Evolutionary conservation across 2,329 filamentous ascomycete species (phyloP), one percentile per base, ranked within the genome.

Genomic region (Calonectria multiphialidica): DNA sequence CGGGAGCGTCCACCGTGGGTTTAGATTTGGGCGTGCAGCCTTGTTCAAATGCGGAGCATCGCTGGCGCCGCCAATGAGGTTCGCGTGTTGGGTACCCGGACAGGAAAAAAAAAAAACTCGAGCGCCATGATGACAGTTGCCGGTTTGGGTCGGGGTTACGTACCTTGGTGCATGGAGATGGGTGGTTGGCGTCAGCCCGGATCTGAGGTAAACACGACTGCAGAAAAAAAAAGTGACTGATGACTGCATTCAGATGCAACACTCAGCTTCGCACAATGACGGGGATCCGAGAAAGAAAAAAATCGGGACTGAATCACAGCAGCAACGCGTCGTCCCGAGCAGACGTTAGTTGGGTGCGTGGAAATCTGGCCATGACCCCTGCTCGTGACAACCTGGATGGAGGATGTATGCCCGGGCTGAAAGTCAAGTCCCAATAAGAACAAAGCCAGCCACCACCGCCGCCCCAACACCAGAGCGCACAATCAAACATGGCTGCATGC

Each of bases 1-100:
- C 77, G 77, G 77, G 72, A 77, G 74, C 77, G 68, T 68, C 77
- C 74, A 79, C 69, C 68, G 71, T 59, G 68, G 55, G 53, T 59
- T 73, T 70, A 74, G 64, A 67, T 68, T 72, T 72, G 59, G 64
- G 28, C 45, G 72, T 59, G 64, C 62, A 74, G 75, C 68, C 65
- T 71, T 59, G 71, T 53, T 35, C 62, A 73, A 76, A 75, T 78
- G 77, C 71, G 75, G 77, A 76, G 75, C 77, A 55, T 50, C 28
- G 63, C 59, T 37, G 68, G 6, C 50, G 62, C 35, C 50, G 61
- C 68, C 68, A 70, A 70, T 66, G 49, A 59, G 33, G 9, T 33
- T 13, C 16, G 18, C n/a, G 45, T 33, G 45, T n/a, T 25, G 28
- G 61, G 59, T 65, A 53, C 61, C 45, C 42, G 23, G 33, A 25